Evolutionary conservation across 73 alveolate genomes (phyloP), one percentile per base, ranked within the genome.

Genomic region (Diophrys appendiculata): DNA sequence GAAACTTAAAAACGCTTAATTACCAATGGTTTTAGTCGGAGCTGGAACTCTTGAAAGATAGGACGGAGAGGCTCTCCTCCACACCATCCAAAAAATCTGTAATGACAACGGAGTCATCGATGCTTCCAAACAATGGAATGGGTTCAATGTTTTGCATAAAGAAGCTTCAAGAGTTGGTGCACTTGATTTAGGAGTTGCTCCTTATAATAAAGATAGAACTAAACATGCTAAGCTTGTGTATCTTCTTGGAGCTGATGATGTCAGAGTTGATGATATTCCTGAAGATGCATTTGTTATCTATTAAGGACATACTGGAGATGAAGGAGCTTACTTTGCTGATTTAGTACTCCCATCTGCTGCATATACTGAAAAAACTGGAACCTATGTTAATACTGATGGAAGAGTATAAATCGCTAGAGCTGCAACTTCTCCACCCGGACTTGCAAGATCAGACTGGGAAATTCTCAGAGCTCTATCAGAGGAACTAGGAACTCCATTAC

Each of bases 261-360:
- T 91, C 78, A 86, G 92, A 69, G 91, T 91, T 53, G 92, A 89
- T 65, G 96, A 90, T 67, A 86, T 92, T 67, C 95, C 96, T 8
- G 92, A 91, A 52, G 98, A 92, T 65, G 96, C 98, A 0, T 92
- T 87, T 74, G 98, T 92, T 0, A 88, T 92, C n/a, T 92, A 92
- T 65, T 75, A 86, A 64, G 98, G 98, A 18, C 93, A 94, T 29
- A 90, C 85, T 82, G 98, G 98, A 33, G 98, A 92, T 78, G 98
- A 90, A 82, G 98, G 98, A 13, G 98, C 98, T 25, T 90, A 86
- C 88, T 89, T 89, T 77, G 98, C 98, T 5, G 95, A 92, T 78
- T 52, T 92, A 25, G 82, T 92, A 33, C 81, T 92, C 23, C 98
- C 98, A 53, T 94, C 93, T 26, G 96, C 96, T 14, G 91, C 98